These are phyloP conservation scores for Fonsecaea pugnacius DNA, from an alignment of 2,329 filamentous ascomycete species.

Conservation along the genomic window DNA sequence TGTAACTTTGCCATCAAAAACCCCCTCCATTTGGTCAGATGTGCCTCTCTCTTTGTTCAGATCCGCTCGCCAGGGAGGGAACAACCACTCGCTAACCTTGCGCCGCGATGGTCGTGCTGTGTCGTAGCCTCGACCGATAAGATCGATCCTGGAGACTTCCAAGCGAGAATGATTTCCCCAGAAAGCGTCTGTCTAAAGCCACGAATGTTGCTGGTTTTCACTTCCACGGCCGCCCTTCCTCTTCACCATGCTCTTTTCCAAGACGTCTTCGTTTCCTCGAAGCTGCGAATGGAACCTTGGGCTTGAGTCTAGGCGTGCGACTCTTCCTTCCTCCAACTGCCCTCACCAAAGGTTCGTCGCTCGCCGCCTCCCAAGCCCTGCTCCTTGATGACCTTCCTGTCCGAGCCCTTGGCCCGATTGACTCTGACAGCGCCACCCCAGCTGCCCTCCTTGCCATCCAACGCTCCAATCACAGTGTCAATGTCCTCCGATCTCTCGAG, in stretches of 20 bases:
- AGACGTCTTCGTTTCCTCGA: neutral
- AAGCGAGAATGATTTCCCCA: neutral
- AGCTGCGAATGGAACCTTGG: neutral
- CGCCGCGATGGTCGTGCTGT: neutral
- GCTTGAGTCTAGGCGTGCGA: neutral
- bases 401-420: constrained; percentile 42
- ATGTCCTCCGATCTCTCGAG: constrained; percentile 61
- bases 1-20: no score
- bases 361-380: constrained; percentile 23
- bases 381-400: constrained; percentile 34
- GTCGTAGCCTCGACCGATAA: neutral
- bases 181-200: neutral
- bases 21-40: no score
- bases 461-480: constrained; percentile 52
- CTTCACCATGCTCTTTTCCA: neutral
- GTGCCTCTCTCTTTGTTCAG: no score
- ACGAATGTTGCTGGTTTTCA: neutral
- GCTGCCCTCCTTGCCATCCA: constrained; percentile 48
- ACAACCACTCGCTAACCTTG: neutral
- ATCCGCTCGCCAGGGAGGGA: neutral
- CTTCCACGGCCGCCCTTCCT: neutral
- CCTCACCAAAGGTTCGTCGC: constrained; percentile 4
- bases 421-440: constrained; percentile 48
- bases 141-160: neutral
- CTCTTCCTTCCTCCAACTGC: constrained; percentile 14